A percentile compares a stretch with the other conserved stretches of the same genome.
Evolutionary conservation across 2,329 filamentous ascomycete genomes (phyloP).

Genomic region (Coniochaeta sp.): DNA sequence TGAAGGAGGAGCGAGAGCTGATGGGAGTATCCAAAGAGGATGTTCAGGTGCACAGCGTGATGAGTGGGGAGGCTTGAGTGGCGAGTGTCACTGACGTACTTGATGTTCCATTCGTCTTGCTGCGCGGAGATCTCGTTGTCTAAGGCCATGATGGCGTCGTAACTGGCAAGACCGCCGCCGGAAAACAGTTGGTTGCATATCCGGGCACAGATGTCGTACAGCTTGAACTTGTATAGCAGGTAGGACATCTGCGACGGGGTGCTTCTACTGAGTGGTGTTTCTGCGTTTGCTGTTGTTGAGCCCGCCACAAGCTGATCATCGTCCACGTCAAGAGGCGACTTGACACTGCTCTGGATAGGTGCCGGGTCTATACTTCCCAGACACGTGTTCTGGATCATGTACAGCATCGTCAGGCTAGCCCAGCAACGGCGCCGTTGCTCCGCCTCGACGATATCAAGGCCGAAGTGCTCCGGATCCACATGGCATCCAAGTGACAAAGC

Average conservation of each 20-base stretch:
- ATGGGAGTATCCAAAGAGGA: conserved; percentile 2
- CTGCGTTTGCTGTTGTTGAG: not conserved
- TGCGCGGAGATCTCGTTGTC: conserved; percentile 1
- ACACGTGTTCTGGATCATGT: conserved; percentile 1
- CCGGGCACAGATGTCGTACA: not conserved
- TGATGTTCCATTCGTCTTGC: conserved; percentile 3
- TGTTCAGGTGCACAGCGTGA: conserved; percentile 1
- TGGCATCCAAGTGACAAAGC: conserved; percentile 1
- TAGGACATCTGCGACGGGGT: conserved; percentile 1
- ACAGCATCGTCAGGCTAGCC: conserved; percentile 2
- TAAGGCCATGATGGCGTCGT: not conserved
- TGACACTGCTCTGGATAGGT: conserved; percentile 2
- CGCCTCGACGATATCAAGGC: not conserved
- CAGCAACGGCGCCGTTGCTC: conserved; percentile 2
- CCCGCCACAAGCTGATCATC: not conserved
- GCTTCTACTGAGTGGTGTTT: not conserved
- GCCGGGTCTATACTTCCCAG: conserved; percentile 3
- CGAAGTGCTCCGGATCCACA: not conserved
- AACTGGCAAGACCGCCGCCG: not conserved
- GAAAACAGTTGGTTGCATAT: conserved; percentile 1
- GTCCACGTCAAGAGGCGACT: not conserved
- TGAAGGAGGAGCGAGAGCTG: conserved; percentile 2
- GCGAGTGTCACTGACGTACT: not conserved
- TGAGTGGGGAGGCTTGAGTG: not conserved
- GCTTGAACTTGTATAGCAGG: not conserved